Base-by-base conservation (phyloP, 1,284 basidiomycete genomes). In the Mycena sp. region DNA sequence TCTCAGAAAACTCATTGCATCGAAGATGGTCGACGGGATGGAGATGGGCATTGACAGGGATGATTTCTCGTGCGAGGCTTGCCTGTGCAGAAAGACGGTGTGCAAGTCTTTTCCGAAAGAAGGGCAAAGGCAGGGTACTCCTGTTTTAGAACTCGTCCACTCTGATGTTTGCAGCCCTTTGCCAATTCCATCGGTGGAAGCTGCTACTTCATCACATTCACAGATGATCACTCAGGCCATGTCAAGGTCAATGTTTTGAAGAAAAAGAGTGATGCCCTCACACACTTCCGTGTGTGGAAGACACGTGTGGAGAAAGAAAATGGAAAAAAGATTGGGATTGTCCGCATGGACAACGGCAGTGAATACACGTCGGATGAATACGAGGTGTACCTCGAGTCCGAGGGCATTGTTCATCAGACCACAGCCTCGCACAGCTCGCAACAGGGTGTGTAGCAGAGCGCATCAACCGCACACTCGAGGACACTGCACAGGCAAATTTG, bases 91-190 rank as follows among this genome's bases (percentile, higher is more conserved):
- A 32, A 49, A 49, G 46, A 17, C 23, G 10, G 14, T 17, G 10
- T 7, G 11, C 11, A 32, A 43, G 19, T n/a, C 41, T 23, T 43
- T 43, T 19, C 41, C 41, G 10, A 43, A 43, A 19, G 21, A 19
- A 16, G 49, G 23, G 37, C 61, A 19, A 44, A 14, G 26, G 46
- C 32, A 16, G 32, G 32, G 32, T 37, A 10, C 32, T 37, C 10
- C 10, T 37, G 46, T 28, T 12, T 9, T 17, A 49, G 32, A 9
- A 9, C 32, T 49, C 7, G 29, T 49, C 7, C 23, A 49, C 25
- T 17, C 46, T 9, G 77, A 83, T 58, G 46, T 80, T 37, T 11
- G 81, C 78, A 79, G 81, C 30, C 76, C 72, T 5, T 70, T 76
- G 12, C 65, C 28, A 4, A 56, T 41, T 10, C 29, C 6, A 65